These are phyloP conservation scores for Penicillium sp. DNA, from an alignment of 2,329 filamentous ascomycete species.

Conservation along the genomic window DNA sequence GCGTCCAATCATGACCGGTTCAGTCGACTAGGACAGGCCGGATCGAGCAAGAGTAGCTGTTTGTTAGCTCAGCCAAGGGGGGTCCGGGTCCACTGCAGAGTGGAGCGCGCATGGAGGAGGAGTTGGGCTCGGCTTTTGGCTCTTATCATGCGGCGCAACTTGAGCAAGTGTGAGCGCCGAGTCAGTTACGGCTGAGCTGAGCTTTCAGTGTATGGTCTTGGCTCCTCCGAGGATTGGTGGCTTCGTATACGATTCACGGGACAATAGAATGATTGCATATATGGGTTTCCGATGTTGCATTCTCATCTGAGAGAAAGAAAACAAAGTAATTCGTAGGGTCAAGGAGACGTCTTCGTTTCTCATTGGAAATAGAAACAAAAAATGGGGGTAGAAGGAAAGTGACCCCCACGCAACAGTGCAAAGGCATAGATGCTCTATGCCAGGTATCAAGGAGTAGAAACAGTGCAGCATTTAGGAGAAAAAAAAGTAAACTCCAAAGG, in stretches of 20 bases:
- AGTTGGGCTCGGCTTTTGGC: not conserved
- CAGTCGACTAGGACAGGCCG: not conserved
- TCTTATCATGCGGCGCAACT: not conserved
- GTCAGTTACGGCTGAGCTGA: constrained; percentile 1
- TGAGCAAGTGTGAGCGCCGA: not conserved
- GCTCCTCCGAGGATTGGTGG: not conserved
- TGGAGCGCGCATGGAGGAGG: not conserved
- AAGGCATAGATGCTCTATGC: constrained; percentile 5
- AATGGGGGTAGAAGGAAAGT: not conserved
- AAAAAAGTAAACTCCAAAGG: constrained; percentile 2
- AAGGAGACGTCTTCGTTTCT: constrained; percentile 4
- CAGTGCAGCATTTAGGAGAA: constrained; percentile 4
- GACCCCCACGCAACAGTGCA: not conserved
- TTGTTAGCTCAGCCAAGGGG: not conserved
- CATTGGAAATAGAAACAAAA: not conserved
- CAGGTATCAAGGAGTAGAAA: constrained; percentile 22
- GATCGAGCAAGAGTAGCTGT: not conserved
- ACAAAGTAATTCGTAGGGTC: not conserved
- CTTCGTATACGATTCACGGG: not conserved
- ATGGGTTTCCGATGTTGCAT: not conserved
- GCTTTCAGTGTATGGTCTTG: not conserved
- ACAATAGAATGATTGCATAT: not conserved
- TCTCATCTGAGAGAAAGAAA: not conserved
- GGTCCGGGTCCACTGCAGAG: not conserved
- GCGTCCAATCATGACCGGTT: not conserved